phyloP scores from a whole-genome alignment of 176 grass and related monocot species.

The Sorghum bicolor region DNA sequence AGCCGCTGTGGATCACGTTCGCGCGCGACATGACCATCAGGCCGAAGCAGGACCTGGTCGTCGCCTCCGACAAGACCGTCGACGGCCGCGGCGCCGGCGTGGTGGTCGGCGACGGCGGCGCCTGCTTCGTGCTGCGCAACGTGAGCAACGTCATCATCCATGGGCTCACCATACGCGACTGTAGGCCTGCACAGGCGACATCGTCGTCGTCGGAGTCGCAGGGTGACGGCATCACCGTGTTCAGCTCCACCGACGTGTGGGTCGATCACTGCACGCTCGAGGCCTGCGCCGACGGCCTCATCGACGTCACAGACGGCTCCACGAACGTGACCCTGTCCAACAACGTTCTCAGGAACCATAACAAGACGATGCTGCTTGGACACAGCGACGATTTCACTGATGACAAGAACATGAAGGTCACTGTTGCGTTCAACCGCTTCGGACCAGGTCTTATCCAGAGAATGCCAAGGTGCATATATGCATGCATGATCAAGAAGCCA shows the following conservation, averaged over 20 bases:
- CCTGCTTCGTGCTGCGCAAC: constrained; percentile 29
- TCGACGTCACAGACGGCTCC: constrained; percentile 33
- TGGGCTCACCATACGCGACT: constrained; percentile 38
- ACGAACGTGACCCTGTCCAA: constrained; percentile 40
- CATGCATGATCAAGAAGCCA: neutral
- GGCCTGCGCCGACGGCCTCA: constrained; percentile 42
- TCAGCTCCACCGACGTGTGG: constrained; percentile 36
- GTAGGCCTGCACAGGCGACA: neutral
- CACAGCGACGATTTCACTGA: constrained; percentile 37
- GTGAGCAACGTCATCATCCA: constrained; percentile 43
- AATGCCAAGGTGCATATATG: constrained; percentile 38
- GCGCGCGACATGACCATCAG: constrained; percentile 39
- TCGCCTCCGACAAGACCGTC: constrained; percentile 45
- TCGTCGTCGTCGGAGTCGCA: neutral
- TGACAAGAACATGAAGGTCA: constrained; percentile 46
- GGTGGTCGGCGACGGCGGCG: constrained; percentile 36
- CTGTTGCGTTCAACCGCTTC: constrained; percentile 53
- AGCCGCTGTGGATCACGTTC: constrained; percentile 54
- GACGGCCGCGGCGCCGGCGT: constrained; percentile 48
- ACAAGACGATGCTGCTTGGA: constrained; percentile 50
- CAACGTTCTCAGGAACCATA: constrained; percentile 33
- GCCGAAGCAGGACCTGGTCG: constrained; percentile 18
- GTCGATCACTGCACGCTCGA: constrained; percentile 44
- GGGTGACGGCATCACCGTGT: constrained; percentile 31
- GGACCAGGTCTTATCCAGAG: constrained; percentile 53